Evolutionary conservation across 129 eudicot species (phyloP), one percentile per base, ranked within the genome.

Genomic region (Logfia minima): DNA sequence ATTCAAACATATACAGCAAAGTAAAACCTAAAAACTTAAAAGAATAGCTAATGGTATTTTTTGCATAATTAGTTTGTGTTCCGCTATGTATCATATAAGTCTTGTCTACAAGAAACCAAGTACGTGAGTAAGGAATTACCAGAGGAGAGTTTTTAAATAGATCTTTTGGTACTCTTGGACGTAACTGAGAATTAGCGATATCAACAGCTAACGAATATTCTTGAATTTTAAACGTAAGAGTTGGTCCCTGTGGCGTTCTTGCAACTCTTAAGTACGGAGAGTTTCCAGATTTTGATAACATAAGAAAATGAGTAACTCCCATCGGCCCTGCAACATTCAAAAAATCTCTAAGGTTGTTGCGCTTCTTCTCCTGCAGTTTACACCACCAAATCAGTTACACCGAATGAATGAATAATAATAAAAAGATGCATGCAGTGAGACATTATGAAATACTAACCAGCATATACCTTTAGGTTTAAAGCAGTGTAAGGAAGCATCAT

Each of bases 221-320:
- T 3, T 89, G 92, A 80, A 94, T 91, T 75, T 91, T 91, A 66
- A 90, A 94, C 22, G 97, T 87, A 75, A 94, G 88, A 52, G 99
- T 94, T 21, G 99, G 99, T 3, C 97, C 99, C 81, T 94, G 99
- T 31, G 97, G 97, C 5, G 97, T 91, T 82, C 90, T 82, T 32
- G 97, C 97, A 77, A 94, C 97, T 80, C 97, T 91, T 89, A 94
- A 79, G 84, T 87, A 94, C 19, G 97, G 96, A 8, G 97, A 89
- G 56, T 69, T 67, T 69, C 87, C 90, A 51, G 92, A 82, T 86
- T 94, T 94, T 59, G 97, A 94, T 78, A 94, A 66, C 80, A 94
- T 91, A 56, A 94, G 99, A 69, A 94, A 94, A 80, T 94, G 97
- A n/a, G 99, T 91, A 29, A 94, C 99, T 39, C 97, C 97, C 97